A percentile compares a stretch with the other conserved stretches of the same genome.
phyloP scores from a whole-genome alignment of 371 early-diverging fungal species.

The Mortierella sp. region DNA sequence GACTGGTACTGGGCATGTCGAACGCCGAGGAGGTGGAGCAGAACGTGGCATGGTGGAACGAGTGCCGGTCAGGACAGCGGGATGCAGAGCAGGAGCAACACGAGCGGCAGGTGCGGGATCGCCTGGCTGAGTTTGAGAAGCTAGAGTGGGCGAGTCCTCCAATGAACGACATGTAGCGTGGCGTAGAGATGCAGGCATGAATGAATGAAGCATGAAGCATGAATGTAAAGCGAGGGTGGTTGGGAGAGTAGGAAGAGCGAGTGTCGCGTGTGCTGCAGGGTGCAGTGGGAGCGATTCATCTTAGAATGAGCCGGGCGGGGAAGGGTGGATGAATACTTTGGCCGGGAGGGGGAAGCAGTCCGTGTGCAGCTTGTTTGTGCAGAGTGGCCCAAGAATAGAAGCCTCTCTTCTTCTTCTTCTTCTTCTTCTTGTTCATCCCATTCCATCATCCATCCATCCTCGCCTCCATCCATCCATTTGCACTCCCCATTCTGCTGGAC shows the following conservation, averaged over 20 bases:
- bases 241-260: too few species aligned
- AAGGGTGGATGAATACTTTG: too few species aligned
- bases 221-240: too few species aligned
- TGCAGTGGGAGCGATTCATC: too few species aligned
- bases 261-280: too few species aligned
- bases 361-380: too few species aligned
- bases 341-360: too few species aligned
- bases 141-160: conserved; percentile 48
- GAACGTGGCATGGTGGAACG: conserved; percentile 61
- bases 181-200: neutral
- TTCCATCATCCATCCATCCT: neutral
- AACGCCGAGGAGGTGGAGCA: conserved; percentile 70
- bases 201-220: too few species aligned
- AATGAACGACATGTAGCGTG: conserved; percentile 30
- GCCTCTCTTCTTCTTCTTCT: neutral
- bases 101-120: conserved; percentile 16
- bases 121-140: conserved; percentile 30
- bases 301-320: too few species aligned
- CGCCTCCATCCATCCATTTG: neutral
- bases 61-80: neutral
- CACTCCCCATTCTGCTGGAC: neutral
- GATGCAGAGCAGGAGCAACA: conserved; percentile 10
- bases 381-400: neutral
- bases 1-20: conserved; percentile 76
- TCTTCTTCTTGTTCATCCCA: neutral